A percentile compares a stretch with the other conserved stretches of the same genome.
Conservation (phyloP, 2,329 filamentous ascomycete species). For the Scedosporium boydii region DNA sequence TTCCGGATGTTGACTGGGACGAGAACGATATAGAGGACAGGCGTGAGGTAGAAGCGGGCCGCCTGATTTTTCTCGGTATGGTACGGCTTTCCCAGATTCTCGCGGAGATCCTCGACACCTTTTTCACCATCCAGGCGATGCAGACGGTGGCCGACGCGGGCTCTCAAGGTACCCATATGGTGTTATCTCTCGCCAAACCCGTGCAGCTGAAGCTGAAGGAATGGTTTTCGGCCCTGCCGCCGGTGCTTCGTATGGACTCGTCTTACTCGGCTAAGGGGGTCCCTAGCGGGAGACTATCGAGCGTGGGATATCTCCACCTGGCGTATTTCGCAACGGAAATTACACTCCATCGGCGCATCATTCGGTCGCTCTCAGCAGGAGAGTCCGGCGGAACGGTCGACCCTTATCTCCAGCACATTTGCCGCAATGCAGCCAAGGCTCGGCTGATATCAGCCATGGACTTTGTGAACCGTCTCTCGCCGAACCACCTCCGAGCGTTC, state of each 20-base stretch:
- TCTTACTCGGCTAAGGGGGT: constrained; percentile 27
- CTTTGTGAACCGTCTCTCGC: constrained; percentile 86
- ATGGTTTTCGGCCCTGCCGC: constrained; percentile 66
- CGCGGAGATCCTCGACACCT: constrained; percentile 71
- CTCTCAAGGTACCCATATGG: constrained; percentile 59
- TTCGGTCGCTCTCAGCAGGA: constrained; percentile 57
- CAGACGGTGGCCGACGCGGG: constrained; percentile 58
- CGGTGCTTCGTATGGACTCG: constrained; percentile 56
- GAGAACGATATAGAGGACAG: constrained; percentile 53
- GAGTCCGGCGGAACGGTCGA: constrained; percentile 40
- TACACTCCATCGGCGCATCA: constrained; percentile 82
- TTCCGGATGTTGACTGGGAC: constrained; percentile 61
- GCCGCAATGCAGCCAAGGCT: constrained; percentile 86
- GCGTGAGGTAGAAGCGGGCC: constrained; percentile 56
- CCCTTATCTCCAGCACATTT: constrained; percentile 81
- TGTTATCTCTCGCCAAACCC: constrained; percentile 67
- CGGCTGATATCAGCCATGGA: constrained; percentile 94
- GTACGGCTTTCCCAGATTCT: constrained; percentile 66
- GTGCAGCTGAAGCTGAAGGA: constrained; percentile 76
- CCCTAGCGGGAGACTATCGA: constrained; percentile 39
- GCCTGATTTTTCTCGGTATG: constrained; percentile 65
- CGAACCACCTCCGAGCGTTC: constrained; percentile 78
- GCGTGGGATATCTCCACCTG: constrained; percentile 72
- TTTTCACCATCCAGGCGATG: constrained; percentile 72
- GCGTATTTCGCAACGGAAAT: constrained; percentile 94